phyloP scores from a whole-genome alignment of 176 grass and related monocot species.

The Bolboschoenus planiculmis region DNA sequence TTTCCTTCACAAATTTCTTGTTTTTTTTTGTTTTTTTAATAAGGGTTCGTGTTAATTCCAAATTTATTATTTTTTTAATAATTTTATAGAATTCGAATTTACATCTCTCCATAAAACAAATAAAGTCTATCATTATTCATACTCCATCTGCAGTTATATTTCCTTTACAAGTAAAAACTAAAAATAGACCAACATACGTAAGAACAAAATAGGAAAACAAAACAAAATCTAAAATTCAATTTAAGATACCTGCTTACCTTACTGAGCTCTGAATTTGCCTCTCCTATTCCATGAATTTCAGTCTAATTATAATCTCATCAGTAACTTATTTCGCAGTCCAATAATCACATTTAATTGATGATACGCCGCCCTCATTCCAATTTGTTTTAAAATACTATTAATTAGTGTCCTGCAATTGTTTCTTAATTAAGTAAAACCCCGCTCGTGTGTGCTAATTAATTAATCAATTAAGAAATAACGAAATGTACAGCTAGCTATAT shows the following conservation, averaged over 20 bases:
- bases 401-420: neutral
- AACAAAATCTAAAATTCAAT: neutral
- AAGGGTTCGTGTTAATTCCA: too few relatives aligned
- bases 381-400: neutral
- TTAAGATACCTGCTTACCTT: neutral
- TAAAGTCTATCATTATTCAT: too few relatives aligned
- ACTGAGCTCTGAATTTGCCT: neutral
- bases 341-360: conserved; percentile 1
- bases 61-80: too few relatives aligned
- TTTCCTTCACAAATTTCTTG: too few relatives aligned
- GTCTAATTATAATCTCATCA: neutral
- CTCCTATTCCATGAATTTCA: neutral
- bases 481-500: neutral
- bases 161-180: too few relatives aligned
- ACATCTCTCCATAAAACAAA: too few relatives aligned
- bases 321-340: neutral
- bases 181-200: too few relatives aligned
- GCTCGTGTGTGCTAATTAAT: neutral
- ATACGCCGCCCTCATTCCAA: conserved; percentile 15
- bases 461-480: conserved; percentile 1
- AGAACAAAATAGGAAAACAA: too few relatives aligned
- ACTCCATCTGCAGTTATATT: too few relatives aligned
- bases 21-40: too few relatives aligned
- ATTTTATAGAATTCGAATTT: too few relatives aligned
- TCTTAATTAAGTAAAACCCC: neutral